Percentiles rank a stretch among this genome's conserved stretches.
phyloP scores from a whole-genome alignment of 441 rosid genomes.

The Corymbia calophylla region DNA sequence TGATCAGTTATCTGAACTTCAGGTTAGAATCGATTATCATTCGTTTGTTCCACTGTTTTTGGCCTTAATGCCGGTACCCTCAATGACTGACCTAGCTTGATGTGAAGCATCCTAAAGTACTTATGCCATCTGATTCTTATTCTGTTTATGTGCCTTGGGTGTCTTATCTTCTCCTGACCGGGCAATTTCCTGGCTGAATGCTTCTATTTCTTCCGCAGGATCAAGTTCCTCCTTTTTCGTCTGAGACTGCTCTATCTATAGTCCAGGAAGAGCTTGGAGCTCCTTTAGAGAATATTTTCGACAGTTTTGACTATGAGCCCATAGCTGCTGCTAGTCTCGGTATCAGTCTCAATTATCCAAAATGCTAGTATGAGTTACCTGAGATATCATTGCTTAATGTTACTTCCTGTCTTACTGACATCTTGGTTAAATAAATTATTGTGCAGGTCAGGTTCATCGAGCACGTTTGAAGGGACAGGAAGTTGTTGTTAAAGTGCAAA shows the following conservation, averaged over 20 bases:
- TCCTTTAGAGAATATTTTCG: conserved; percentile 55
- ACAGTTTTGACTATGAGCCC: conserved; percentile 84
- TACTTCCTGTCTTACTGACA: not conserved
- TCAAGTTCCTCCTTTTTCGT: conserved; percentile 99
- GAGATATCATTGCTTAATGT: not conserved
- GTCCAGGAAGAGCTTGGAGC: conserved; percentile 96
- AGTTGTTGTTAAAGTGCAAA: conserved; percentile 88
- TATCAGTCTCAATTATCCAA: conserved; percentile 12
- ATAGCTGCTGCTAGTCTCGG: conserved; percentile 99
- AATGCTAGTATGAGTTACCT: not conserved
- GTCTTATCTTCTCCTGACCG: not conserved
- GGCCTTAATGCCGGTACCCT: not conserved
- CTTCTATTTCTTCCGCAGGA: conserved; percentile 45
- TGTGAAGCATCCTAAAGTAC: not conserved
- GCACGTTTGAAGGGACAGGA: conserved; percentile 90
- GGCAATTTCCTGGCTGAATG: not conserved
- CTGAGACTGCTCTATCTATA: conserved; percentile 73
- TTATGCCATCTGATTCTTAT: not conserved
- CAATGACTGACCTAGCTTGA: not conserved
- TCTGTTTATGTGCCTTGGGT: not conserved
- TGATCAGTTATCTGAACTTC: conserved; percentile 95
- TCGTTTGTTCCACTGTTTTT: not conserved
- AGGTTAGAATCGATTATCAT: conserved; percentile 37
- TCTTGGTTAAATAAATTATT: not conserved
- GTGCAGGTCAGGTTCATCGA: conserved; percentile 92